Base-by-base conservation (phyloP, 768 basidiomycete species). In the Lentinula sp. region DNA sequence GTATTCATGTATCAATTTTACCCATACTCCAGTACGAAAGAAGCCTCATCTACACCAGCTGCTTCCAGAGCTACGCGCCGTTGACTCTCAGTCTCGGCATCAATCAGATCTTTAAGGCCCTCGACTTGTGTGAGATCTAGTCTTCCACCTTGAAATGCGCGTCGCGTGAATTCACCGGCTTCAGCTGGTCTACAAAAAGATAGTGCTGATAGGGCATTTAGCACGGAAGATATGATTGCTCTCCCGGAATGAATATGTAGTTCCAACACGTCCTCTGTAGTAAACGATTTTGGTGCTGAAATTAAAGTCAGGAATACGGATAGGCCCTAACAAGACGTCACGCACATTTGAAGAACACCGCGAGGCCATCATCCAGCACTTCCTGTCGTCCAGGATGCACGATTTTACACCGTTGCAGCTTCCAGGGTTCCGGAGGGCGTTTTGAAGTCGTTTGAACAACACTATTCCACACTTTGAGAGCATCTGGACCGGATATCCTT, bases 41-140 rank as follows among this genome's bases (percentile, higher is more conserved):
- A 40, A 51, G 59, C 34, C 60, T 65, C 52, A 77, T 87, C 52
- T 67, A 93, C 93, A 71, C 80, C 79, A 18, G 85, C 89, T 53
- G 83, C 83, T 40, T 80, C 75, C 56, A 91, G 71, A 11, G 94
- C 94, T 59, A 89, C 74, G 48, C 82, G 83, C 58, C 94, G 78
- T 70, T 96, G 94, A 16, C 75, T 76, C 65, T 93, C 91, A 0
- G 94, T 96, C 67, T 95, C 92, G 0, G 93, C 92, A 57, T 95
- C 87, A 46, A 96, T 87, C 35, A 96, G 79, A 68, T 95, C 94
- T 61, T 86, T 84, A 59, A 96, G 70, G 5, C 92, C 94, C 69
- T 96, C 94, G 0, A 92, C 93, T 73, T 95, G 89, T 0, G 92
- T 93, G 59, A 96, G 73, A 68, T 95, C 93, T 57, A 96, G 75